Conservation (phyloP, 2,329 filamentous ascomycete species). For the Calonectria henricotiae region DNA sequence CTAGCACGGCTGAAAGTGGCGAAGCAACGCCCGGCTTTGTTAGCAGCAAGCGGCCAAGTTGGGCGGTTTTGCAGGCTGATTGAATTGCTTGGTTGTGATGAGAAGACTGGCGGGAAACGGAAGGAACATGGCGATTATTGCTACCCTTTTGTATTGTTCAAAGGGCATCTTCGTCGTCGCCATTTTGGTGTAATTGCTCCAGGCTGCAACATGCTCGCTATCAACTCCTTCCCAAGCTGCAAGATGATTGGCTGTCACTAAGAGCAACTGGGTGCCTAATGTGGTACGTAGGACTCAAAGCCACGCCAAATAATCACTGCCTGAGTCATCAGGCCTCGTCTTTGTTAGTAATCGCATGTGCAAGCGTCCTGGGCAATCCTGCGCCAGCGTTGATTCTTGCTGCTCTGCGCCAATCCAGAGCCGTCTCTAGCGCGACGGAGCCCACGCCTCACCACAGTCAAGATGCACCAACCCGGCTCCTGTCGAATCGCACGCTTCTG, state of each 20-base stretch:
- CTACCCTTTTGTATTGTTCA: slow-evolving; percentile 14
- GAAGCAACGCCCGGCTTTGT: slow-evolving; percentile 21
- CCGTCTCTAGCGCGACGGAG: slow-evolving; percentile 42
- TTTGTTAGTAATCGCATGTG: neutral
- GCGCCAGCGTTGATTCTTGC: neutral
- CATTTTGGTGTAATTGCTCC: neutral
- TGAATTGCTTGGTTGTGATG: neutral
- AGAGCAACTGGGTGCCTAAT: neutral
- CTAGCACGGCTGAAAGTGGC: slow-evolving; percentile 36
- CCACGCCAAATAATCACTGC: slow-evolving; percentile 10
- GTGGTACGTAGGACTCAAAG: neutral
- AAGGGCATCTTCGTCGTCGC: neutral
- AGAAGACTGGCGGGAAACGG: neutral
- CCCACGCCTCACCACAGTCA: slow-evolving; percentile 34
- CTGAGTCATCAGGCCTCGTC: slow-evolving; percentile 11
- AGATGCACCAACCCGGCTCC: slow-evolving; percentile 9
- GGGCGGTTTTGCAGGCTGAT: slow-evolving; percentile 24
- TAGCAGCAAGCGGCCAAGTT: slow-evolving; percentile 17
- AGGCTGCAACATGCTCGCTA: neutral
- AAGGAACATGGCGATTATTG: neutral
- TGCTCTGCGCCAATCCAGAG: slow-evolving; percentile 4
- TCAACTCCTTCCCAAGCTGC: neutral
- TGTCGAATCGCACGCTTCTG: neutral
- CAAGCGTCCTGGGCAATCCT: slow-evolving; percentile 4
- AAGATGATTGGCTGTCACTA: neutral